Evolutionary conservation across 495 filamentous ascomycete genomes (phyloP), one percentile per base, ranked within the genome.

Genomic region (Aspergillus biplanus): DNA sequence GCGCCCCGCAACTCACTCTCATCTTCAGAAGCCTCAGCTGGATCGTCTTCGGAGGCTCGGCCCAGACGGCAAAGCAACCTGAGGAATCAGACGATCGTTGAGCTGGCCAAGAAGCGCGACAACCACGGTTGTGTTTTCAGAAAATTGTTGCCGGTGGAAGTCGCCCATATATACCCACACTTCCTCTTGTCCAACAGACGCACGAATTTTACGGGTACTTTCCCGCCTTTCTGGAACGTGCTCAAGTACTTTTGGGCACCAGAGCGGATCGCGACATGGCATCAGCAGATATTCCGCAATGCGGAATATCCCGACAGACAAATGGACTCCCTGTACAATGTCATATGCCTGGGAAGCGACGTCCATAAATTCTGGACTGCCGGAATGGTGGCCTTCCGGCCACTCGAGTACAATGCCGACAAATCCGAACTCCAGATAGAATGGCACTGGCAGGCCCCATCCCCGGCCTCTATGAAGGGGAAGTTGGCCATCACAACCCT

Each of bases 201-300:
- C 4, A 50, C n/a, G 16, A 50, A 50, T 18, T 50, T 27, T 50
- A 8, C 47, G 13, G 15, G 47, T 18, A 50, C 47, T 50, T 50
- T 18, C 33, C 53, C 53, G 33, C 53, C 53, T 16, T 56, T 56
- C 33, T 56, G 53, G 53, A 21, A 56, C 33, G 27, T 56, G 53
- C 53, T 56, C 16, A 56, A 56, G 33, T 56, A 56, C 33, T 56
- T 56, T 56, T 56, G 53, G 53, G 13, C 53, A 56, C 53, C 53
- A 8, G 33, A n/a, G 6, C 33, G 33, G 33, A 56, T 56, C 15
- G 9, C 53, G 16, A n/a, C 12, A n/a, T 56, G 53, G 53, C 53
- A 37, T 15, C 32, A 39, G 33, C 53, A 56, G 33, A 56, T 39
- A 39, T 37, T 37, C 33, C 35, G 33, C 33, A 9, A 56, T 18